Base-by-base conservation (phyloP, 148 eudicot genomes). In the Rhododendron mucronatum region DNA sequence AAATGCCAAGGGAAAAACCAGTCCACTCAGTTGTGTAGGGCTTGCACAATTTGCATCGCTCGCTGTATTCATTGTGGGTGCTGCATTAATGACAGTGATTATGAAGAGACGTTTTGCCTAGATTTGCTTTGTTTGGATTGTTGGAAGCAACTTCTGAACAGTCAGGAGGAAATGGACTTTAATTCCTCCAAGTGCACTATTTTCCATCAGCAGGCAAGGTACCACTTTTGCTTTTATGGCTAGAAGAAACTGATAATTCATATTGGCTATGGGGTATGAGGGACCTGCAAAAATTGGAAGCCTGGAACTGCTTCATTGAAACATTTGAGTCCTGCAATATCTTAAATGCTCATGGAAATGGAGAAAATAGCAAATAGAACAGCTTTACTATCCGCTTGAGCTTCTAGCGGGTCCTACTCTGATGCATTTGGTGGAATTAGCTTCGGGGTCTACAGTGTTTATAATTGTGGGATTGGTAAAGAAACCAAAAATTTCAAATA, bases 21-120 rank as follows among this genome's bases (percentile, higher is more conserved):
- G 5, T 50, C 89, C 74, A 16, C 85, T 16, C 87, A 86, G 67
- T 45, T 73, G 28, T 92, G 93, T 80, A 89, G 90, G 84, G 90
- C 83, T 61, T 92, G 94, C 84, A 84, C 78, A 33, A 16, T 83
- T 10, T 92, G 94, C 88, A 88, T 90, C 18, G 57, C 90, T 20
- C 92, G 94, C n/a, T 92, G 94, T 80, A 63, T 88, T 14, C 69
- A 61, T 21, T 90, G 93, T 86, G 93, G 93, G 30, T 50, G 90
- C 81, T 92, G 93, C 87, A 80, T 90, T 80, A 86, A 79, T 33
- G 87, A 82, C 10, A 14, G 48, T 33, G 88, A 89, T 41, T 90
- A 90, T 35, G 86, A 83, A 37, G 94, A 92, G 87, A 90, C 89
- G 2, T 90, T 92, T 63, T 78, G 75, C 57, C 82, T 89, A 7